Base-by-base conservation (phyloP, 2,329 filamentous ascomycete species). In the Ophiostoma angusticollis region DNA sequence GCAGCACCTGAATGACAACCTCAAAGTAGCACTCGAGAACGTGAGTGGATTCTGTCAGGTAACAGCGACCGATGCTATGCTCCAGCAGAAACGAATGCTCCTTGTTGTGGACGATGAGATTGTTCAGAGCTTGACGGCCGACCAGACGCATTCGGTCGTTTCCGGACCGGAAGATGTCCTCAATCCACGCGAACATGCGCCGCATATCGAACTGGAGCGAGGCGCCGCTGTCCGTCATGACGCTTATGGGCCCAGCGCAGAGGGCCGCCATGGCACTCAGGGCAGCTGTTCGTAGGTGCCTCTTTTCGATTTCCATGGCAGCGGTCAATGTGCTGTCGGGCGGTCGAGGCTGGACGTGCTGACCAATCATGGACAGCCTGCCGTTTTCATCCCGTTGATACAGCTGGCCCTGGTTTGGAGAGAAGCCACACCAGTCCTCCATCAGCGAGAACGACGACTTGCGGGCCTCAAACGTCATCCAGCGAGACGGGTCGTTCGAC, bases 401-500 rank as follows among this genome's bases (percentile, higher is more conserved):
- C 29, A 94, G 83, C 47, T 93, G 83, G 12, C 64, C 68, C 54
- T 93, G 85, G 47, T 95, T 94, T 0, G 87, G 85, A 7, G 87
- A 94, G 56, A 93, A 95, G 3, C 91, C 91, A 55, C 91, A 98
- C 93, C 93, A 98, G 48, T 96, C 89, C 59, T 98, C 91, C 87
- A 98, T 96, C 34, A 98, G 64, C 1, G 87, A 80, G 54, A 98
- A 98, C 0, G 89, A 83, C 5, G 91, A 95, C 55, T 95, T 94
- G 29, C 93, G 72, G 11, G 87, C 84, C 56, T 98, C 91, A 53
- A 98, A 98, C 0, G 91, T 87, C 75, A 98, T 91, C 89, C 91
- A 98, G 23, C 85, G 74, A 5, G 84, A 80, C 2, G 86, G 82
- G 44, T 95, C 84, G 45, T 78, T 78, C 0, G 85, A 85, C 37